Percentiles rank a stretch among this genome's conserved stretches.
Evolutionary conservation across 2,329 filamentous ascomycete species (phyloP).

Genomic region (Blumeriella jaapii): DNA sequence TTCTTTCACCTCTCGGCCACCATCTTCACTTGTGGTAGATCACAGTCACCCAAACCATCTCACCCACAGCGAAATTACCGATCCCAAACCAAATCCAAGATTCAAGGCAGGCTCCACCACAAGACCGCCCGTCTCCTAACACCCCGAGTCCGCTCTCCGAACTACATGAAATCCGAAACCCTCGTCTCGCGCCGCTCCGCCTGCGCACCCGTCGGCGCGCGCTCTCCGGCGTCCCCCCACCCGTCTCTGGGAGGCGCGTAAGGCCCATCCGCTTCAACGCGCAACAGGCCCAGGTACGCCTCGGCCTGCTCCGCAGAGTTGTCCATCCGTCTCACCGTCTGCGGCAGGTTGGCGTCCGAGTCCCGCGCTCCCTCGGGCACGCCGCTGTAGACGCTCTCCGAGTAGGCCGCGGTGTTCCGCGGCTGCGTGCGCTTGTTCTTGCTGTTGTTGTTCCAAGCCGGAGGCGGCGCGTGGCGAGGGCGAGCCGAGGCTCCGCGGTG

Average conservation of each 20-base stretch:
- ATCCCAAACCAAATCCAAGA: too few relatives aligned
- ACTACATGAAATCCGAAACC: not conserved
- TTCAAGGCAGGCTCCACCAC: not conserved
- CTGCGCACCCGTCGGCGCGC: not conserved
- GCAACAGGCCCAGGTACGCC: not conserved
- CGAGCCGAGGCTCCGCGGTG: conserved; percentile 1
- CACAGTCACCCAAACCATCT: too few relatives aligned
- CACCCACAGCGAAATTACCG: too few relatives aligned
- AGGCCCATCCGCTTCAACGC: not conserved
- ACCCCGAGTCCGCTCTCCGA: not conserved
- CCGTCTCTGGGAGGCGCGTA: too few relatives aligned
- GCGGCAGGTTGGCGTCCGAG: not conserved
- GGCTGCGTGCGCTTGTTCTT: not conserved
- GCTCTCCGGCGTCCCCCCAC: not conserved
- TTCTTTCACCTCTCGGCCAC: too few relatives aligned
- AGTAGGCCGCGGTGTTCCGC: not conserved
- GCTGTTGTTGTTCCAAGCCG: not conserved
- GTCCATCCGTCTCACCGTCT: not conserved
- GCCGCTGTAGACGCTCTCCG: conserved; percentile 3
- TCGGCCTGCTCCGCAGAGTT: not conserved
- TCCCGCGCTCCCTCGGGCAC: not conserved
- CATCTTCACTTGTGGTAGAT: too few relatives aligned
- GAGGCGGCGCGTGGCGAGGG: not conserved
- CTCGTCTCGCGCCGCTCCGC: not conserved
- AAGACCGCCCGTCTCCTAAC: not conserved